Evolutionary conservation across 805 yeast species (phyloP), one percentile per base, ranked within the genome.

Genomic region (Myxozyma melibiosi): DNA sequence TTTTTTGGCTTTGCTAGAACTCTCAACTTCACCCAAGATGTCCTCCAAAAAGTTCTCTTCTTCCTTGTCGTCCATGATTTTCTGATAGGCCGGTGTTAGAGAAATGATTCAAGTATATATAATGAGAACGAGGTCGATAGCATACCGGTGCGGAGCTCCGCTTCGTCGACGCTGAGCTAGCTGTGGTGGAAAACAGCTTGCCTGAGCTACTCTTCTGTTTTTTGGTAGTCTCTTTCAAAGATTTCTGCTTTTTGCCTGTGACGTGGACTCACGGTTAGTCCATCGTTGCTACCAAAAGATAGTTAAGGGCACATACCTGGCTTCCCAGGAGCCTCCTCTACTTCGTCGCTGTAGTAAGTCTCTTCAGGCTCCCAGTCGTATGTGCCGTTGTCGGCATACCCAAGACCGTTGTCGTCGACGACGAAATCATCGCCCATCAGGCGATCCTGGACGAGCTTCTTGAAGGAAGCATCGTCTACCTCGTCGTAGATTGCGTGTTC

Each of bases 391-490:
- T 94, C 98, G 1, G 90, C 91, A 68, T 92, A 92, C 0, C 97
- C 98, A 63, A 85, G 86, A 30, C 97, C 97, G 64, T 87, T 84
- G 70, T 92, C 98, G 70, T 90, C 97, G 1, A 90, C 96, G 35
- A 92, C 94, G 69, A 92, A 92, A 70, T 92, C 97, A 67, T 92
- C 97, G 60, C 87, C 85, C 71, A 90, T 78, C 46, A 94, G 76
- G 57, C 90, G 88, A 57, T 86, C 83, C 66, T 95, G 82, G 70
- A 88, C 88, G 68, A 83, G 87, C 65, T 80, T 80, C 64, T 92
- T 78, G 72, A 83, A 92, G 35, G 85, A 83, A 30, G 79, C 84
- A 66, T 90, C 96, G 68, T 88, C 96, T 4, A 90, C 85, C 67
- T 89, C 91, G 66, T 92, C 97, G 69, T 91, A 94, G 58, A 92